Conservation (phyloP, 2,329 filamentous ascomycete species). For the Myriosclerotinia duriaeana region DNA sequence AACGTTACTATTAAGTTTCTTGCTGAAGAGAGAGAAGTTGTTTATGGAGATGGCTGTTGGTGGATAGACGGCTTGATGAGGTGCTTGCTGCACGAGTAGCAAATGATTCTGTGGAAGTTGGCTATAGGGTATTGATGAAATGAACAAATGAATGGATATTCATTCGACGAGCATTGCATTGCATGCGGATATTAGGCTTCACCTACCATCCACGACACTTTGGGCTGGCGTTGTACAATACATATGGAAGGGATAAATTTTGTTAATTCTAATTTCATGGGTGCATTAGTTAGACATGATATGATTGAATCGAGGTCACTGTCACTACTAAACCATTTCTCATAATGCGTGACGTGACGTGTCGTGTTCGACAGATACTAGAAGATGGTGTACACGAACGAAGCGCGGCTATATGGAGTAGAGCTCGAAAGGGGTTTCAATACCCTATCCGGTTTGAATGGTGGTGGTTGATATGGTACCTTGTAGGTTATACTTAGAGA, state of each 20-base stretch:
- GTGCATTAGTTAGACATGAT: neutral
- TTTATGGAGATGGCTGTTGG: slow-evolving; percentile 22
- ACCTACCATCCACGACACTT: neutral
- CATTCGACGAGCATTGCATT: neutral
- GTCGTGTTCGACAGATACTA: too few relatives aligned
- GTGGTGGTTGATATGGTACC: too few relatives aligned
- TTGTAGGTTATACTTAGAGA: too few relatives aligned
- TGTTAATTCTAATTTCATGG: neutral
- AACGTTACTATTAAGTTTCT: slow-evolving; percentile 31
- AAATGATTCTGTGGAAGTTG: neutral
- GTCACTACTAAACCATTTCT: too few relatives aligned
- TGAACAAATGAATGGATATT: slow-evolving; percentile 1
- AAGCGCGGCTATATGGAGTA: too few relatives aligned
- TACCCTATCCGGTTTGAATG: too few relatives aligned
- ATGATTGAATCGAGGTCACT: too few relatives aligned
- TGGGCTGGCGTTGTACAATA: neutral
- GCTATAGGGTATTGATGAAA: neutral
- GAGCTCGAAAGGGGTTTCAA: too few relatives aligned
- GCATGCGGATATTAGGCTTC: neutral
- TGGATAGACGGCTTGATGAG: slow-evolving; percentile 2
- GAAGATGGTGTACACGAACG: too few relatives aligned
- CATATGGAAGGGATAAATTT: neutral
- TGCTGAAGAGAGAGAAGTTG: slow-evolving; percentile 37
- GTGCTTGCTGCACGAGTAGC: neutral
- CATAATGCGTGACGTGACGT: too few relatives aligned